These are phyloP conservation scores for Plasmodium yoelii DNA, from an alignment of 169 alveolate genomes.

Conservation along the genomic window DNA sequence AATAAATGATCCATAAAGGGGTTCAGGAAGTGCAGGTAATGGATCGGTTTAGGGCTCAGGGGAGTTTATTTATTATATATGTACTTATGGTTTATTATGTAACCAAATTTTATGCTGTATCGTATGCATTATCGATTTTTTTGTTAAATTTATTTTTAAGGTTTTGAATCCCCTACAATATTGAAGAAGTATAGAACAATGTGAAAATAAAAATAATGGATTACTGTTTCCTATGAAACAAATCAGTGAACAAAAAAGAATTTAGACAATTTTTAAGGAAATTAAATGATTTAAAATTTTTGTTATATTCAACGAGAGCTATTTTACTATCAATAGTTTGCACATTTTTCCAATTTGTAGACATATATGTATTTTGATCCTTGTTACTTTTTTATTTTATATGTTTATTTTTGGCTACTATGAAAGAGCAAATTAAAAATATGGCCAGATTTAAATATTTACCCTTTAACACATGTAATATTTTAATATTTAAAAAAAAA, in stretches of 20 bases:
- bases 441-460: slow-evolving; percentile 87
- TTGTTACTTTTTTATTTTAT: slow-evolving; percentile 90
- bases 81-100: slow-evolving; percentile 76
- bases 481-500: slow-evolving; percentile 1
- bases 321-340: slow-evolving; percentile 79
- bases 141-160: slow-evolving; percentile 79
- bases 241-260: slow-evolving; percentile 79
- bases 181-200: slow-evolving; percentile 85
- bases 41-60: no score
- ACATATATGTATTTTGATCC: slow-evolving; percentile 95
- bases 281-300: slow-evolving; percentile 91
- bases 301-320: slow-evolving; percentile 88
- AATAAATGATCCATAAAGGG: no score
- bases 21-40: no score
- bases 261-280: slow-evolving; percentile 92
- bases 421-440: slow-evolving; percentile 91
- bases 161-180: slow-evolving; percentile 83
- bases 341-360: slow-evolving; percentile 85
- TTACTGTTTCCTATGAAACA: slow-evolving; percentile 81
- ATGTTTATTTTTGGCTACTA: slow-evolving; percentile 88
- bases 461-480: slow-evolving; percentile 84
- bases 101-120: slow-evolving; percentile 80
- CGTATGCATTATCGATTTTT: slow-evolving; percentile 84
- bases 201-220: slow-evolving; percentile 83
- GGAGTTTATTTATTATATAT: slow-evolving; percentile 63